These are phyloP conservation scores for Candolleomyces aberdarensis DNA, from an alignment of 768 basidiomycete genomes.

Conservation along the genomic window DNA sequence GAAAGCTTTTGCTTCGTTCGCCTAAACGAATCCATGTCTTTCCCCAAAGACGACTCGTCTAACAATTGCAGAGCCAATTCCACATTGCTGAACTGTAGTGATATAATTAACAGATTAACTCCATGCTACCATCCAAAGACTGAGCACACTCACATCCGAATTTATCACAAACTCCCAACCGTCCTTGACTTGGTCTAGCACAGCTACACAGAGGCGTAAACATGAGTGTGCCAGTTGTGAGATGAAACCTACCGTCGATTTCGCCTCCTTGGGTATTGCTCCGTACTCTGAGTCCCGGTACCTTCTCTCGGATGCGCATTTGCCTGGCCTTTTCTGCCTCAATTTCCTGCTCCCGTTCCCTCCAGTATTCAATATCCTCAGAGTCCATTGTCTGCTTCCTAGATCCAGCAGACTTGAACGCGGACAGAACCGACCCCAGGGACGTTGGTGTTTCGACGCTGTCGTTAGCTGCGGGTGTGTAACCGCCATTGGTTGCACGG, in stretches of 20 bases:
- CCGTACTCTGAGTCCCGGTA: conserved; percentile 51
- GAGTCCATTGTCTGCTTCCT: conserved; percentile 52
- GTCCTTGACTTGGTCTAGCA: conserved; percentile 81
- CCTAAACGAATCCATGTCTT: conserved; percentile 75
- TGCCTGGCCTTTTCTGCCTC: conserved; percentile 67
- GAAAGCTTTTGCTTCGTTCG: conserved; percentile 75
- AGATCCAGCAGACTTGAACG: conserved; percentile 66
- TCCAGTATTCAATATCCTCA: conserved; percentile 53
- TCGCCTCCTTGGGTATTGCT: conserved; percentile 68
- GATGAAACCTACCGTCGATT: conserved; percentile 63
- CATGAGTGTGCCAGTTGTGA: not conserved
- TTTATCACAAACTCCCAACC: conserved; percentile 89
- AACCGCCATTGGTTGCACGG: conserved; percentile 19
- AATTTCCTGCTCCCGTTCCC: conserved; percentile 56
- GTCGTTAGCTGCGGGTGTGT: conserved; percentile 29
- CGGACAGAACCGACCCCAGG: conserved; percentile 57
- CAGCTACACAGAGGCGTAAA: conserved; percentile 42
- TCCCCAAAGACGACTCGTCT: conserved; percentile 69
- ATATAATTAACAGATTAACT: not conserved
- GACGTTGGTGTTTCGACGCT: conserved; percentile 42
- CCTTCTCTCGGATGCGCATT: conserved; percentile 65
- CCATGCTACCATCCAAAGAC: conserved; percentile 5
- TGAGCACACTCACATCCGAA: conserved; percentile 56
- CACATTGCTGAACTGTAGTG: conserved; percentile 83
- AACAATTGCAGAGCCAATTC: conserved; percentile 89